Base-by-base conservation (phyloP, 192 early-diverging fungal genomes). In the Paraglomus brasilianum region DNA sequence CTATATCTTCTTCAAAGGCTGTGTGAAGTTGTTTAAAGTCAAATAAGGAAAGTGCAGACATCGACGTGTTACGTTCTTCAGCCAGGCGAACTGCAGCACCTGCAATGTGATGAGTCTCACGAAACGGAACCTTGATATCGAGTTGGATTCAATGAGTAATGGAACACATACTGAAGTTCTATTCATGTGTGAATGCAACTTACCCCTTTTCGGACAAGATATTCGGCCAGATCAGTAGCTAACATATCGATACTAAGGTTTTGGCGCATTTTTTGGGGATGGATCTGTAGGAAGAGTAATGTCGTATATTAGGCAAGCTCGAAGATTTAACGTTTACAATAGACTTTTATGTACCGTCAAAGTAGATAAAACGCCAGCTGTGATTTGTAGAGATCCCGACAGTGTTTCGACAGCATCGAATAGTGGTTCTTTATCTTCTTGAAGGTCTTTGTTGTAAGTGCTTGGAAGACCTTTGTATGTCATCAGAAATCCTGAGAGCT, bases 381-480 rank as follows among this genome's bases (percentile, higher is more conserved):
- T 86, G 68, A 99, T 99, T 80, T 95, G 95, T 43, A 99, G 77
- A 8, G 92, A 94, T 0, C 93, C 95, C 42, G 86, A 82, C 24
- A 97, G 73, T 3, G 92, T 97, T 76, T 97, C 95, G 11, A 87
- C 87, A 1, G 95, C 89, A 72, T 97, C 95, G 82, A 99, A 99
- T 81, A 99, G 85, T 39, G 97, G 95, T 77, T 99, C 97, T 82
- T 99, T 99, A 78, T 97, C 97, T 79, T 97, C 97, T 78, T 99
- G 97, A 66, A 99, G 85, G 74, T 97, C 97, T 80, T 97, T 97
- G 83, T 99, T 99, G 82, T 99, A 99, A 10, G 97, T 99, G 75
- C 90, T 93, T 10, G 97, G 95, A 62, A 94, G 81, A 8, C 95
- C 97, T 83, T 99, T 99, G 82, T 93, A 87, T 3, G 95, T 92